A percentile compares a stretch with the other conserved stretches of the same genome.
These are phyloP conservation scores for Acanthochlamys bracteata DNA, from an alignment of 106 monocot species.

Conservation along the genomic window DNA sequence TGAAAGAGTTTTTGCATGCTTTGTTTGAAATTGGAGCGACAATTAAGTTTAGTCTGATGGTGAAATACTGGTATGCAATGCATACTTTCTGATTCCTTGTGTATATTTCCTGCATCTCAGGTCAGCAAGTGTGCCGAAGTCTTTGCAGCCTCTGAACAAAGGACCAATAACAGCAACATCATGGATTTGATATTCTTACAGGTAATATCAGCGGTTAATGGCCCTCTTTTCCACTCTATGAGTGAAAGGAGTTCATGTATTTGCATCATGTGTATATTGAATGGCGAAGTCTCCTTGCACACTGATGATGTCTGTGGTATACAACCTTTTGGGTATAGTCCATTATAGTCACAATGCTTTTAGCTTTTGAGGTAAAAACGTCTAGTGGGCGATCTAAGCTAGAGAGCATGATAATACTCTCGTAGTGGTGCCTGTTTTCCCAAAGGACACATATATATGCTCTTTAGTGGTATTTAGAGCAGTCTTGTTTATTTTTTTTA, in stretches of 20 bases:
- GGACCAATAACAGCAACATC: slow-evolving; percentile 6
- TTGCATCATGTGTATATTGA: not conserved
- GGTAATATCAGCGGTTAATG: slow-evolving; percentile 18
- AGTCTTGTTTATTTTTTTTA: too few species aligned
- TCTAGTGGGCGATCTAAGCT: too few species aligned
- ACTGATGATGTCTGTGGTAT: not conserved
- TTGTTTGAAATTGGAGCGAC: too few species aligned
- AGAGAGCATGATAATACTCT: too few species aligned
- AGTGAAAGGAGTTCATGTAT: too few species aligned
- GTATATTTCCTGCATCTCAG: slow-evolving; percentile 11
- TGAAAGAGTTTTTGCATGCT: not conserved
- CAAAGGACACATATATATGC: too few species aligned
- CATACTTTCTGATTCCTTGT: too few species aligned
- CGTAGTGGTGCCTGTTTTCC: too few species aligned
- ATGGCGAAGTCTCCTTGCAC: not conserved
- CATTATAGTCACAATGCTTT: not conserved
- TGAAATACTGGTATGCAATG: too few species aligned
- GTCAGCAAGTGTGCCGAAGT: slow-evolving; percentile 46
- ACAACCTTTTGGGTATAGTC: not conserved
- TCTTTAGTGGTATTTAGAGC: too few species aligned
- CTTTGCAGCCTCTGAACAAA: slow-evolving; percentile 16
- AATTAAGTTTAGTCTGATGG: too few species aligned
- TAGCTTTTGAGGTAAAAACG: not conserved
- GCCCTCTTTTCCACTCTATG: too few species aligned
- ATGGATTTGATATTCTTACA: slow-evolving; percentile 51